Base-by-base conservation (phyloP, 208 protist genomes). In the Spongospora subterranea region DNA sequence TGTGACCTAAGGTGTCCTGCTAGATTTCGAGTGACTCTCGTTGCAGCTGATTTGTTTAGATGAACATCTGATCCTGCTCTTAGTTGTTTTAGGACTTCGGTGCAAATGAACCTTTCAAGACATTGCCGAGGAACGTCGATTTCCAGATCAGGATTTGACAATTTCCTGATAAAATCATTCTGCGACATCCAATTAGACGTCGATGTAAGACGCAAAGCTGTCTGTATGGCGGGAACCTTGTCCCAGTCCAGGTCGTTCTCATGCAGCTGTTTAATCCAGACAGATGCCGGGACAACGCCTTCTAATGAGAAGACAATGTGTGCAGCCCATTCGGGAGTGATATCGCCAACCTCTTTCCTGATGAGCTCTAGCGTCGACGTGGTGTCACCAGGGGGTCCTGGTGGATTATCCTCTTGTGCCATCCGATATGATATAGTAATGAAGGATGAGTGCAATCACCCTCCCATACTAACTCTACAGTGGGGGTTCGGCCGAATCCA, bases 151-250 rank as follows among this genome's bases (percentile, higher is more conserved):
- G 71, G 71, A 43, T 82, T n/a, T 6, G 6, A 40, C 17, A 82
- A 13, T n/a, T 82, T 82, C n/a, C 35, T 43, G 17, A 82, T n/a
- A 43, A 82, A 82, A 45, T 82, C 71, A 20, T 82, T n/a, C 71
- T 35, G 6, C 17, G 71, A 82, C 71, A 82, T 82, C 71, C 71
- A 82, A 6, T 35, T 6, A 35, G 6, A 82, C n/a, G 40, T 45
- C 17, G 71, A 35, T 20, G 71, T n/a, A 35, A 39, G n/a, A 43
- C n/a, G 17, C 6, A 6, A 43, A 35, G 71, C 71, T 6, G 6
- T 35, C 6, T 35, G 35, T 20, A 82, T 43, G 11, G 71, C 71
- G 13, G 71, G 71, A n/a, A 82, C 35, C 6, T 43, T 35, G 71
- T 35, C n/a, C 71, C 71, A 82, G 71, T 35, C n/a, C 6, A 6